phyloP scores from a whole-genome alignment of 2,329 filamentous ascomycete genomes.

The Verticillium alfalfae region DNA sequence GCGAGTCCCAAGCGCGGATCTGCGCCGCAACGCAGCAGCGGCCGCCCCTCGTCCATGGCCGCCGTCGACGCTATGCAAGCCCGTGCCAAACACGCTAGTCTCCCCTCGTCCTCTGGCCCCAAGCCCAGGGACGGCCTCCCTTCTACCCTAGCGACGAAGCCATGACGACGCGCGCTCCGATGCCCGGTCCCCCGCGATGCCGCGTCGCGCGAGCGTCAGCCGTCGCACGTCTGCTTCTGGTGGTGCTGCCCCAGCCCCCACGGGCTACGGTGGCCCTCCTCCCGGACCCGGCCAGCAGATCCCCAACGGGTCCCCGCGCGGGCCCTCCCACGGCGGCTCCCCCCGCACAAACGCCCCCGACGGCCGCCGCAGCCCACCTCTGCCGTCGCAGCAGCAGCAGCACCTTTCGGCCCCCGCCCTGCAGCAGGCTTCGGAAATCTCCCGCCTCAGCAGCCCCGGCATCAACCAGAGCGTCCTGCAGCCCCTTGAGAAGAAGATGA shows the following conservation, averaged over 20 bases:
- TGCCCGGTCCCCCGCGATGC: neutral
- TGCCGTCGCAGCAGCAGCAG: neutral
- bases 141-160: neutral
- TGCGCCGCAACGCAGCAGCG: neutral
- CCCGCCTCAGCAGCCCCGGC: conserved; percentile 37
- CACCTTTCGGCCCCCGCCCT: neutral
- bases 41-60: neutral
- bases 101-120: neutral
- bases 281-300: neutral
- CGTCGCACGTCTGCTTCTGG: neutral
- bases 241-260: neutral
- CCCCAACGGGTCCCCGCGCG: neutral
- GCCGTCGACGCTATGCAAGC: neutral
- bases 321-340: neutral
- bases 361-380: neutral
- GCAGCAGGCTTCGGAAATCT: conserved; percentile 18
- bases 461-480: conserved; percentile 36
- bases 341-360: neutral
- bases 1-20: neutral
- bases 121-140: neutral
- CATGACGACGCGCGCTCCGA: neutral
- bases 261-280: neutral
- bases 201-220: neutral
- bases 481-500: conserved; percentile 37
- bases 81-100: neutral